phyloP scores from a whole-genome alignment of 768 basidiomycete species.

The Boletus tylopilopsis region DNA sequence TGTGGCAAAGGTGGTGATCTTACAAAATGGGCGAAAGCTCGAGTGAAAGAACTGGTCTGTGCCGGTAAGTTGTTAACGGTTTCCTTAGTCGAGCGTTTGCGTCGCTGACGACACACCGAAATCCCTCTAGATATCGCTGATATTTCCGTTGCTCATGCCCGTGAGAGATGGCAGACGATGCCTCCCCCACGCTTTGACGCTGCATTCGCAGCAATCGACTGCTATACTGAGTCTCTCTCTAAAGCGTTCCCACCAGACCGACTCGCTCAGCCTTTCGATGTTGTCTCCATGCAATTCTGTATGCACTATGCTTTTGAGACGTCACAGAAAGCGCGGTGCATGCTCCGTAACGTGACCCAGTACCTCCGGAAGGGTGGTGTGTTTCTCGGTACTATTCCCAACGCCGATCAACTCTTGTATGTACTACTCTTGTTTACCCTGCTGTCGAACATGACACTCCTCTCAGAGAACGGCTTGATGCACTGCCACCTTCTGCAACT shows the following conservation, averaged over 20 bases:
- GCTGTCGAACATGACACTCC: conserved; percentile 10
- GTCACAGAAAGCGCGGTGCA: conserved; percentile 78
- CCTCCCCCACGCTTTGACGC: conserved; percentile 65
- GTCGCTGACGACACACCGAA: background rate
- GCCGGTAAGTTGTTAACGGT: conserved; percentile 55
- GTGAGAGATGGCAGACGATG: conserved; percentile 56
- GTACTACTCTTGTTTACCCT: conserved; percentile 30
- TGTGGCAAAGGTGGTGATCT: conserved; percentile 99
- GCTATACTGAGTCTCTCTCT: conserved; percentile 72
- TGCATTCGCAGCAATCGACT: conserved; percentile 82
- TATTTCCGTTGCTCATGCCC: conserved; percentile 88
- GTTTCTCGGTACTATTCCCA: conserved; percentile 98
- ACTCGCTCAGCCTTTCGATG: conserved; percentile 76
- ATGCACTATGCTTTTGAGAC: conserved; percentile 99
- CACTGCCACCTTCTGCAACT: conserved; percentile 57
- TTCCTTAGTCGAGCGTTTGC: background rate
- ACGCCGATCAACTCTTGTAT: conserved; percentile 79
- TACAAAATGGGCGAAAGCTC: conserved; percentile 90
- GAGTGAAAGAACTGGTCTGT: conserved; percentile 72
- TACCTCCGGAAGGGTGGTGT: conserved; percentile 80
- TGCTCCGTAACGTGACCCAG: conserved; percentile 86
- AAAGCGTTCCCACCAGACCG: conserved; percentile 61
- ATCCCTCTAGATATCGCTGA: conserved; percentile 72
- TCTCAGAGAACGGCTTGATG: conserved; percentile 66
- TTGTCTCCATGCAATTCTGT: conserved; percentile 98